Conservation (phyloP, 73 alveolate genomes). For the Effrenium voratum region DNA sequence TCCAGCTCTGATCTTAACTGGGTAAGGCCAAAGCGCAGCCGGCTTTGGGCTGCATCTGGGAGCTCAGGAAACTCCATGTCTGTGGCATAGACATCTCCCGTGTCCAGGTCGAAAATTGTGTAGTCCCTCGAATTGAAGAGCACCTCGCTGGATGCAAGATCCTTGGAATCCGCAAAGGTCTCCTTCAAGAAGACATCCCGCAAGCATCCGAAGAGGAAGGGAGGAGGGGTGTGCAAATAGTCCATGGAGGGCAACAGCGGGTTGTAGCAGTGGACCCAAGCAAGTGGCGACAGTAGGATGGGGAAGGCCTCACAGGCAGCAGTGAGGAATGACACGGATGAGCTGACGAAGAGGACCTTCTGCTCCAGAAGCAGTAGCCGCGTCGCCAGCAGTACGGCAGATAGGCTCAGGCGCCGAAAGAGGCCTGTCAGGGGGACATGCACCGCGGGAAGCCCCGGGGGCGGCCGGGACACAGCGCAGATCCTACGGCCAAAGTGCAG, state of each 20-base stretch:
- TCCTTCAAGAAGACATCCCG: constrained; percentile 65
- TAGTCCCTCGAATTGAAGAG: constrained; percentile 5
- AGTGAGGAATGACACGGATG: constrained; percentile 48
- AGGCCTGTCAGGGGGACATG: constrained; percentile 37
- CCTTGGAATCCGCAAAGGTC: constrained; percentile 61
- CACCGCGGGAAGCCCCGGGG: constrained; percentile 58
- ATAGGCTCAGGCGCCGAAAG: constrained; percentile 38
- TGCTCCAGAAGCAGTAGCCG: constrained; percentile 67
- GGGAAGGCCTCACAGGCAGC: constrained; percentile 74
- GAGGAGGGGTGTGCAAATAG: constrained; percentile 61
- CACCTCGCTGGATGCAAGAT: constrained; percentile 24
- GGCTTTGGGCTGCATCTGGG: constrained; percentile 86
- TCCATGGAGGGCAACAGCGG: constrained; percentile 68
- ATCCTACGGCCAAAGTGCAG: neutral
- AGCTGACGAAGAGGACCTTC: constrained; percentile 62
- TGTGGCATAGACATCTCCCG: neutral
- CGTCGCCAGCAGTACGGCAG: constrained; percentile 40
- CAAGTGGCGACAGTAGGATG: constrained; percentile 42
- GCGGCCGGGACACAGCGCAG: constrained; percentile 31
- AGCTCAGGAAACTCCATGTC: constrained; percentile 19
- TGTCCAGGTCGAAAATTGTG: constrained; percentile 49
- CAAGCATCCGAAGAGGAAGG: constrained; percentile 61
- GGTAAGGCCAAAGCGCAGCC: constrained; percentile 60
- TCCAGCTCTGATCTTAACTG: constrained; percentile 36
- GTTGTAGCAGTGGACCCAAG: constrained; percentile 89